These are phyloP conservation scores for Dovyalis caffra DNA, from an alignment of 345 rosid genomes.

Conservation along the genomic window DNA sequence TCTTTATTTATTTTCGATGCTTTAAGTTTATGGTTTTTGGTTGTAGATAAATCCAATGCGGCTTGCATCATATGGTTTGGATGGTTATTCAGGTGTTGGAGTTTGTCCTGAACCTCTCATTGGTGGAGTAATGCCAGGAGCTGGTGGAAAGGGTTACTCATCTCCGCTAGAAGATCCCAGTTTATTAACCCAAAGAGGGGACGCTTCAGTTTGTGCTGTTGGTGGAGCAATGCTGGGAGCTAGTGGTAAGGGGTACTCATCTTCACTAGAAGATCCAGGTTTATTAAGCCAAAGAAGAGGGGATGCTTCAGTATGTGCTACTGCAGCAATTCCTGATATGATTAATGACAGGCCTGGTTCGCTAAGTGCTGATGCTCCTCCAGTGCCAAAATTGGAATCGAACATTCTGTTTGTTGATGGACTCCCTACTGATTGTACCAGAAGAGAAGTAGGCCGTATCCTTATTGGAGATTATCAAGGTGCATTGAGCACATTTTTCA, in stretches of 20 bases:
- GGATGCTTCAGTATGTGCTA: slow-evolving; percentile 25
- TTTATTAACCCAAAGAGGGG: slow-evolving; percentile 27
- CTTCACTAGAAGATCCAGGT: slow-evolving; percentile 30
- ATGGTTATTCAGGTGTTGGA: slow-evolving; percentile 22
- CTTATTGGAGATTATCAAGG: slow-evolving; percentile 16
- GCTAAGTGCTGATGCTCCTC: slow-evolving; percentile 22
- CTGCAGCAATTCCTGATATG: slow-evolving; percentile 27
- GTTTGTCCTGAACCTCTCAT: slow-evolving; percentile 23
- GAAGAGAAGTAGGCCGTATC: slow-evolving; percentile 78
- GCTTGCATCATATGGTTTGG: slow-evolving; percentile 29
- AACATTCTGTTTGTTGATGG: slow-evolving; percentile 55
- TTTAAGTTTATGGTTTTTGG: not conserved
- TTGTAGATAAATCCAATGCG: slow-evolving; percentile 27
- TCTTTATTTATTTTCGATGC: not conserved
- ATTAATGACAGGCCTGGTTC: slow-evolving; percentile 33
- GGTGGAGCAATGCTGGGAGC: slow-evolving; percentile 32
- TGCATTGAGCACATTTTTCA: too few species aligned
- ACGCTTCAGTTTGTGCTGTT: slow-evolving; percentile 11
- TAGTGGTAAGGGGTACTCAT: slow-evolving; percentile 26
- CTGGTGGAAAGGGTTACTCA: slow-evolving; percentile 29
- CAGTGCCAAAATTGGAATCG: slow-evolving; percentile 28
- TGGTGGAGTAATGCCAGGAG: slow-evolving; percentile 29
- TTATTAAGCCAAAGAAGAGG: slow-evolving; percentile 27
- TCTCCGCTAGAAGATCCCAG: slow-evolving; percentile 31
- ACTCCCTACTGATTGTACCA: slow-evolving; percentile 59